These are phyloP conservation scores for Suhomyces maxii DNA, from an alignment of 1,139 yeast species.

Conservation along the genomic window DNA sequence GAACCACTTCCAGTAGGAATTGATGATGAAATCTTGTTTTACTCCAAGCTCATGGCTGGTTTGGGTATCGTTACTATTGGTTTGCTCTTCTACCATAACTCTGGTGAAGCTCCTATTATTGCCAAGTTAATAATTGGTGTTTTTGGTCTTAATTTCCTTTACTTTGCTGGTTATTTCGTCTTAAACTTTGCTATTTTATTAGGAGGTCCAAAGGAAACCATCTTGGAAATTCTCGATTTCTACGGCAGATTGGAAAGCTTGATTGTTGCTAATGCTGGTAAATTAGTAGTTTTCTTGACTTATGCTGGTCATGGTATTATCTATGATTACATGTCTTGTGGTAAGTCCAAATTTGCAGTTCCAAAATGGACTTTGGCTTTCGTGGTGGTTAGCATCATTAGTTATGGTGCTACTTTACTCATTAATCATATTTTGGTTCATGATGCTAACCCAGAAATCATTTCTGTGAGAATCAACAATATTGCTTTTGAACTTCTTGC, in stretches of 20 bases:
- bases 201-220: constrained; percentile 1
- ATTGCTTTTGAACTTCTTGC: constrained; percentile 7
- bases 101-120: constrained; percentile 2
- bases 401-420: constrained; percentile 2
- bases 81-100: constrained; percentile 2
- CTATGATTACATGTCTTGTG: constrained; percentile 1
- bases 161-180: constrained; percentile 5
- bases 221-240: background rate
- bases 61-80: constrained; percentile 6
- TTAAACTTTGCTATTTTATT: constrained; percentile 5
- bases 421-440: constrained; percentile 7
- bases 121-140: constrained; percentile 3
- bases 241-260: constrained; percentile 5
- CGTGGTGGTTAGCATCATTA: background rate
- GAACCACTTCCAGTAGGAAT: constrained; percentile 10
- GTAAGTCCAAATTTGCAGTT: constrained; percentile 4
- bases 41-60: constrained; percentile 5
- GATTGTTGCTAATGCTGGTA: constrained; percentile 1
- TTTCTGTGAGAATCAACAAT: constrained; percentile 4
- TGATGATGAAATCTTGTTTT: constrained; percentile 5
- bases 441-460: constrained; percentile 1
- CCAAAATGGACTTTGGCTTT: constrained; percentile 1
- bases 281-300: constrained; percentile 2
- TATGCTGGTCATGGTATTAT: constrained; percentile 11
- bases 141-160: constrained; percentile 4